Conservation (phyloP, 345 rosid species). For the Mangifera indica region DNA sequence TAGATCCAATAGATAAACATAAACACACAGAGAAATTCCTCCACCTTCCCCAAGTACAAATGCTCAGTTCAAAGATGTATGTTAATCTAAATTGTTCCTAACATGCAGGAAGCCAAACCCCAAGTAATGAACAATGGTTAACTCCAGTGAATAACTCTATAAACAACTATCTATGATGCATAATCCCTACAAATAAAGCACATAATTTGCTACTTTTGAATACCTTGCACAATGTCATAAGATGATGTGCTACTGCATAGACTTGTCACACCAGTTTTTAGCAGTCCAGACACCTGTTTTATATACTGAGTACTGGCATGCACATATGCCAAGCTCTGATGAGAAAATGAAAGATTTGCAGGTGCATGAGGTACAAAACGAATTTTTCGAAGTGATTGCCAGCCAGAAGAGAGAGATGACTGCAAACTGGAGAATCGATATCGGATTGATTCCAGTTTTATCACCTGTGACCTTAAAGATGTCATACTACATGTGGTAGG, state of each 20-base stretch:
- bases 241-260: constrained; percentile 86
- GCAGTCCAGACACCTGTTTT: constrained; percentile 91
- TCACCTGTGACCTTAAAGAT: constrained; percentile 55
- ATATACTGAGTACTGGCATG: constrained; percentile 90
- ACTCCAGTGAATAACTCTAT: neutral
- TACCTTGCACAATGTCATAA: constrained; percentile 89
- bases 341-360: constrained; percentile 73
- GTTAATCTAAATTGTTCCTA: neutral
- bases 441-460: constrained; percentile 58
- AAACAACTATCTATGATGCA: neutral
- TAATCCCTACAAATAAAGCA: constrained; percentile 2
- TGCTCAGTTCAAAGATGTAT: neutral
- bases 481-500: constrained; percentile 83
- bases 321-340: constrained; percentile 87
- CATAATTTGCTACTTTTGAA: constrained; percentile 14
- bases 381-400: constrained; percentile 69
- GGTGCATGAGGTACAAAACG: constrained; percentile 55
- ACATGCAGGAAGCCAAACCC: neutral
- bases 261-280: constrained; percentile 88
- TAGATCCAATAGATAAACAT: neutral
- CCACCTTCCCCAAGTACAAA: neutral
- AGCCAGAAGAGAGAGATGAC: constrained; percentile 54
- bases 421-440: constrained; percentile 62
- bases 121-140: neutral
- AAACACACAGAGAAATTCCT: too few species aligned